A percentile compares a stretch with the other conserved stretches of the same genome.
These are phyloP conservation scores for Penicillium ochrochloron DNA, from an alignment of 495 filamentous ascomycete species.

Conservation along the genomic window DNA sequence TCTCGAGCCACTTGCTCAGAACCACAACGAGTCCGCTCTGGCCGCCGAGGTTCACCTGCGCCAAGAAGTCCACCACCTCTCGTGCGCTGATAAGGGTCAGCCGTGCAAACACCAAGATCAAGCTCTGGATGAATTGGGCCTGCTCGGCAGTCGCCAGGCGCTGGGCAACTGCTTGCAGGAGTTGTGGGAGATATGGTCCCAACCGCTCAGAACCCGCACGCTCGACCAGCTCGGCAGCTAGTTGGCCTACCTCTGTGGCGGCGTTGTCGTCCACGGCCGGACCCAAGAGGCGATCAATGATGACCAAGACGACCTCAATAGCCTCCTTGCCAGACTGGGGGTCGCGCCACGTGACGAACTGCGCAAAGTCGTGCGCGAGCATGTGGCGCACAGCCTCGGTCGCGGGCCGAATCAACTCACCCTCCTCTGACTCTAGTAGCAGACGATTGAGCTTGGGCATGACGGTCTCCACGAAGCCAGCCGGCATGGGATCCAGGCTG, in stretches of 20 bases:
- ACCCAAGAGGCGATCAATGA: slow-evolving; percentile 90
- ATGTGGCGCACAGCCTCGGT: slow-evolving; percentile 86
- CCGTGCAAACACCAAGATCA: slow-evolving; percentile 94
- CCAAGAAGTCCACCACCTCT: slow-evolving; percentile 91
- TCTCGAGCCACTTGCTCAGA: slow-evolving; percentile 92
- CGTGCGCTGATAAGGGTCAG: slow-evolving; percentile 80
- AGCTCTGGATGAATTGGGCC: slow-evolving; percentile 84
- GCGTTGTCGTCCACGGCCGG: slow-evolving; percentile 83
- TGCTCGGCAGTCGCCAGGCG: slow-evolving; percentile 79
- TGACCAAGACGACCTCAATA: slow-evolving; percentile 83
- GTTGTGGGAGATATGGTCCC: slow-evolving; percentile 84
- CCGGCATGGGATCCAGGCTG: slow-evolving; percentile 79
- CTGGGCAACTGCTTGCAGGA: slow-evolving; percentile 89
- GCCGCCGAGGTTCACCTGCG: slow-evolving; percentile 73
- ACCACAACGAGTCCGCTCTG: slow-evolving; percentile 83
- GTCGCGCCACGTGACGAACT: slow-evolving; percentile 81
- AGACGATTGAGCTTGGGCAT: slow-evolving; percentile 87
- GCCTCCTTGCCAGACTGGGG: slow-evolving; percentile 75
- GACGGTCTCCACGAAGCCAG: slow-evolving; percentile 80
- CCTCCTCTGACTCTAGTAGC: slow-evolving; percentile 77
- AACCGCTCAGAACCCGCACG: slow-evolving; percentile 87
- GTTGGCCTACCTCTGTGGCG: slow-evolving; percentile 92
- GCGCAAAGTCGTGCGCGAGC: slow-evolving; percentile 81
- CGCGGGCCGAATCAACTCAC: slow-evolving; percentile 84
- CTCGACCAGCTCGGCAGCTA: slow-evolving; percentile 94